Base-by-base conservation (phyloP, 768 basidiomycete genomes). In the Russula virescens region DNA sequence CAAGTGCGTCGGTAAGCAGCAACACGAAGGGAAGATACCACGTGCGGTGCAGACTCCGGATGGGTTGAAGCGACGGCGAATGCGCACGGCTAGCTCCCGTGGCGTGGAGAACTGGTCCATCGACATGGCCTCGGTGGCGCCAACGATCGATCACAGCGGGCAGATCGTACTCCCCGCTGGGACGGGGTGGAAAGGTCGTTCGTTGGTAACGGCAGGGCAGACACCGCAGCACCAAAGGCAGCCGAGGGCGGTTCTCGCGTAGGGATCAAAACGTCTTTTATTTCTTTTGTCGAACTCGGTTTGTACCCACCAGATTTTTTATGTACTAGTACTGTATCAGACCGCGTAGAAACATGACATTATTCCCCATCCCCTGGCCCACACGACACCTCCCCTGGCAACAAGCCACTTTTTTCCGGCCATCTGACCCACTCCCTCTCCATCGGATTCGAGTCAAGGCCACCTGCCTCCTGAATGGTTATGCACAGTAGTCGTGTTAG, bases 101-200 rank as follows among this genome's bases (percentile, higher is more conserved):
- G 65, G 63, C 9, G 31, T 50, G 40, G 63, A 60, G 43, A 60
- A 60, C 25, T 53, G 56, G 58, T 28, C 60, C 14, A 18, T 49
- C 6, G 5, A 46, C 5, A 4, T 31, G 34, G 45, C 26, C 18
- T 11, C 50, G 2, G 16, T 26, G 28, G 25, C 10, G 35, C 31
- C 31, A 8, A 11, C 38, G 38, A 40, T 47, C n/a, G 66, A 66
- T 47, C 26, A 45, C 5, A 61, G 45, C 25, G 63, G 66, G 11
- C 66, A 65, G 59, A 66, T 66, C 25, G 54, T 66, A 11, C 53
- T 66, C 23, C 66, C 63, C 0, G 58, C 63, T 18, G 66, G 66
- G 16, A 66, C 42, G 28, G 66, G 66, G 19, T 66, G 66, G 66
- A 60, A 57, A 34, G 63, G 66, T 10, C 63, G 63, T 38, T 55